Evolutionary conservation across 768 basidiomycete genomes (phyloP), one percentile per base, ranked within the genome.

Genomic region (Suillus lakei): DNA sequence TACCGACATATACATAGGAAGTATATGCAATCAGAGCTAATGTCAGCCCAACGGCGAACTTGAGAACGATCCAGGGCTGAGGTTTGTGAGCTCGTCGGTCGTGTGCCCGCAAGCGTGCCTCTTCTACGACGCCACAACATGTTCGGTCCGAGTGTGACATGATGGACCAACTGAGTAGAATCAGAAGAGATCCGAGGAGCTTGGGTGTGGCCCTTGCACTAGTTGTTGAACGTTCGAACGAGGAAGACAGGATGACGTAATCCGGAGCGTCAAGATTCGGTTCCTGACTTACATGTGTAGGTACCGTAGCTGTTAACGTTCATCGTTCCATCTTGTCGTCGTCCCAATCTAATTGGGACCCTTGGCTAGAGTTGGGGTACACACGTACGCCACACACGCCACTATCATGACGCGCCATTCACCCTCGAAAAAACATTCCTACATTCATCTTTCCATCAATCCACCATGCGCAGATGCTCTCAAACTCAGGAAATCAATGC

Each of bases 21-120:
- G 88, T 73, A 76, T 94, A 95, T 2, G 77, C 87, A 66, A 88
- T 83, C 64, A 95, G 80, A 0, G 80, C 89, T 26, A 85, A 18
- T 0, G 88, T 84, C 3, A 95, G 60, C 5, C 77, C 82, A 32
- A 95, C 81, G 71, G 88, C 81, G 41, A 92, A 69, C 80, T 95
- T 95, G 75, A 84, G 86, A 30, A 85, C 81, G 59, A 91, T 78
- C 92, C 92, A 94, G 62, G 92, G 89, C 66, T 91, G 91, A 0
- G 86, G 85, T 66, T 79, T 84, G 36, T 65, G 66, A 8, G 76
- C 75, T 58, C 81, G 72, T n/a, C 75, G 74, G 28, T 79, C 80
- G 46, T 81, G 79, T 1, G 79, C 75, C 8, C 75, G 68, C 50
- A 75, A 69, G 5, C 77, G 77, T 1, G 83, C 84, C 67, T 87